A percentile compares a stretch with the other conserved stretches of the same genome.
Evolutionary conservation across 805 yeast genomes (phyloP).

Genomic region (Ascoidea tarda): DNA sequence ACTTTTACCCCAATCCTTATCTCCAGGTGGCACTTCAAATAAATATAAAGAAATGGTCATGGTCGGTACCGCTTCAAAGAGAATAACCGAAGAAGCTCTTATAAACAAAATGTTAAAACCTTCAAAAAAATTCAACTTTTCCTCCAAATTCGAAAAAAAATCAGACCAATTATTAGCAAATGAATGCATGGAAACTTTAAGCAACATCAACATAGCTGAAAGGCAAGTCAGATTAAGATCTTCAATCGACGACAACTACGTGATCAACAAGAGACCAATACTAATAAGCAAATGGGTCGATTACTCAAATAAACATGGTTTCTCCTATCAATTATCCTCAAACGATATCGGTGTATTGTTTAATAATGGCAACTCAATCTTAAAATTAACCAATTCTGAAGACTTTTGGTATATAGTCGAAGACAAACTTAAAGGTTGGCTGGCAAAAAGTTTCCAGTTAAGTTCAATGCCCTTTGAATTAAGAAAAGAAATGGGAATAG

Average conservation of each 20-base stretch:
- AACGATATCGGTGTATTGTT: slow-evolving; percentile 86
- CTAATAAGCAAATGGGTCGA: slow-evolving; percentile 96
- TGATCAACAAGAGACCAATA: slow-evolving; percentile 35
- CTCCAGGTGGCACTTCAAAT: slow-evolving; percentile 83
- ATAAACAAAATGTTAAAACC: neutral
- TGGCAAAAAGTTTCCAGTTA: slow-evolving; percentile 30
- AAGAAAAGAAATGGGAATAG: slow-evolving; percentile 66
- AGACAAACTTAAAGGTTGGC: slow-evolving; percentile 37
- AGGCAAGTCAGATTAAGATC: slow-evolving; percentile 28
- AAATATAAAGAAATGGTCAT: slow-evolving; percentile 64
- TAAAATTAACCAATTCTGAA: slow-evolving; percentile 51
- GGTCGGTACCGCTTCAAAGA: slow-evolving; percentile 19
- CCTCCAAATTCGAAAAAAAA: slow-evolving; percentile 21
- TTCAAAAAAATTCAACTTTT: slow-evolving; percentile 7
- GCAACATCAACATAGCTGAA: slow-evolving; percentile 29
- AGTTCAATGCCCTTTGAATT: slow-evolving; percentile 30
- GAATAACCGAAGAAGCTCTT: slow-evolving; percentile 14
- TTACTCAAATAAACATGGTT: slow-evolving; percentile 89
- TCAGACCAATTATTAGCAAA: slow-evolving; percentile 27
- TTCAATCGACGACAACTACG: slow-evolving; percentile 7
- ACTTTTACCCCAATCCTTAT: slow-evolving; percentile 74
- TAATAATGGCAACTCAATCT: slow-evolving; percentile 71
- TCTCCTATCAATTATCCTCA: slow-evolving; percentile 82
- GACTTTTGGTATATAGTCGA: slow-evolving; percentile 51
- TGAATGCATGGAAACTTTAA: slow-evolving; percentile 30